Conservation (phyloP, 768 basidiomycete species). For the Naematelia aurantialba region DNA sequence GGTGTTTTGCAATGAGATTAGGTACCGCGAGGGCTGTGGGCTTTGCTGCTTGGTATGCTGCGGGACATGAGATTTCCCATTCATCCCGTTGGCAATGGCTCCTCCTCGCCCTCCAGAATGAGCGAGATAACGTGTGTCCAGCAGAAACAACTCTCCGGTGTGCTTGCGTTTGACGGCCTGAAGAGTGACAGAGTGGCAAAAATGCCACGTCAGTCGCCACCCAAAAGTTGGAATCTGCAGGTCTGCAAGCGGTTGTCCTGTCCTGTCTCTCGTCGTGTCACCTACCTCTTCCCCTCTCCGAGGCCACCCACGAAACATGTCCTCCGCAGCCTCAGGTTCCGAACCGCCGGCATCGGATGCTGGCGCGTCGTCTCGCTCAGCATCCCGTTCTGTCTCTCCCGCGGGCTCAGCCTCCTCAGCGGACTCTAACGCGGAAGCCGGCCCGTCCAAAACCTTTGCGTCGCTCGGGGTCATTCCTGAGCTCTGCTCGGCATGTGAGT, state of each 20-base stretch:
- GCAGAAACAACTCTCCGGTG: no score
- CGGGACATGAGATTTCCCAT: no score
- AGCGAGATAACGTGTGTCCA: no score
- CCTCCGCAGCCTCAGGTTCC: slow-evolving; percentile 6
- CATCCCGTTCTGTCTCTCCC: slow-evolving; percentile 8
- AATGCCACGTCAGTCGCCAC: not conserved
- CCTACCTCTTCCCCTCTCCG: not conserved
- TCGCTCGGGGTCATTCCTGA: slow-evolving; percentile 84
- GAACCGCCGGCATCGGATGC: no score
- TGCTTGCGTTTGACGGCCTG: no score
- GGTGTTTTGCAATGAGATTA: no score
- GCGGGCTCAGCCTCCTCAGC: slow-evolving; percentile 2
- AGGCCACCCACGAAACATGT: not conserved
- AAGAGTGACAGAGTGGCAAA: no score
- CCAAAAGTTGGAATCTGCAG: not conserved
- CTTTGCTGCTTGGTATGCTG: no score
- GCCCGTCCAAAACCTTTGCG: slow-evolving; percentile 59
- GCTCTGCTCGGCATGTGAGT: slow-evolving; percentile 76
- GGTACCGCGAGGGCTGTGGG: no score
- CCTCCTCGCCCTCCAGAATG: no score
- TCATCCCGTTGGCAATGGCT: no score
- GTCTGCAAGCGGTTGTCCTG: not conserved
- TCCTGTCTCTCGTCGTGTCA: not conserved
- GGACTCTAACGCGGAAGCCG: not conserved
- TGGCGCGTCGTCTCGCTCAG: slow-evolving; percentile 12